These are phyloP conservation scores for Vaucheria bursata DNA, from an alignment of 352 stramenopile genomes.

Conservation along the genomic window DNA sequence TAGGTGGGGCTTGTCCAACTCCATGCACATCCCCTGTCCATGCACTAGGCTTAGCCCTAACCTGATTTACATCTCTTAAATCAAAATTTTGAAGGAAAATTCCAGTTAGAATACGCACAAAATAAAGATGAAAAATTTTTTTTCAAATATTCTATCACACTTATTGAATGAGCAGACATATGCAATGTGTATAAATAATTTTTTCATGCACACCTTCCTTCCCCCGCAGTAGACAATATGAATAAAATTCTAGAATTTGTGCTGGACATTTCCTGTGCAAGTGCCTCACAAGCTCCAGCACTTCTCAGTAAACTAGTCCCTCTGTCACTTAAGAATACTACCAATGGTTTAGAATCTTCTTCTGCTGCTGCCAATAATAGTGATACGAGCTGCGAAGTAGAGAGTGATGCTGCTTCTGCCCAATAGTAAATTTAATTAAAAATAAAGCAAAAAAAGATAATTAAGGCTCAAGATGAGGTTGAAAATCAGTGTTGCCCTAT, in stretches of 20 bases:
- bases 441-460: too few species aligned
- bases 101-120: neutral
- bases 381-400: conserved; percentile 22
- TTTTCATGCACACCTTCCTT: conserved; percentile 3
- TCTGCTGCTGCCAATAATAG: conserved; percentile 26
- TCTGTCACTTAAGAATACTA: conserved; percentile 38
- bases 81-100: neutral
- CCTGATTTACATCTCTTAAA: neutral
- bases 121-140: neutral
- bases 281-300: conserved; percentile 15
- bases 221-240: conserved; percentile 32
- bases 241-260: conserved; percentile 23
- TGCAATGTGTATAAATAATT: too few species aligned
- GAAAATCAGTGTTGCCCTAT: too few species aligned
- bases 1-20: neutral
- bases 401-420: conserved; percentile 8
- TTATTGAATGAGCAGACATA: neutral
- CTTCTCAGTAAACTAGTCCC: conserved; percentile 25
- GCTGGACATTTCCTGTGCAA: conserved; percentile 23
- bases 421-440: too few species aligned
- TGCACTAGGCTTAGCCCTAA: neutral
- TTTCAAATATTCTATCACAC: neutral
- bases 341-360: conserved; percentile 18
- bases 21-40: neutral
- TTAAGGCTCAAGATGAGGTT: too few species aligned